Conservation (phyloP, 2,329 filamentous ascomycete species). For the Madurella fahalii region DNA sequence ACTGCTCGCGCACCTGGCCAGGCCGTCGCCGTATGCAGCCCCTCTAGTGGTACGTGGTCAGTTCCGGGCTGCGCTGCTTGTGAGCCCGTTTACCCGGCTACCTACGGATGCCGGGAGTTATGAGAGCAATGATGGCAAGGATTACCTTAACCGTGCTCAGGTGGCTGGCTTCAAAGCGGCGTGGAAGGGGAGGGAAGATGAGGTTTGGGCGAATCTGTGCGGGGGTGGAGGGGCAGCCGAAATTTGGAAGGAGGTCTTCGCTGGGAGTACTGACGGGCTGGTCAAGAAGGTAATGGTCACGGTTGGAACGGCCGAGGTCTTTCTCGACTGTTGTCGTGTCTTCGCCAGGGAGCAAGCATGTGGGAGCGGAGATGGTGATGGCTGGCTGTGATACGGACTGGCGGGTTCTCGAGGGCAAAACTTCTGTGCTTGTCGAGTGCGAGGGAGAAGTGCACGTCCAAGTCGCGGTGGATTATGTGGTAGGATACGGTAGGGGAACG, state of each 20-base stretch:
- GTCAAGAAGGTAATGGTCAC: slow-evolving; percentile 17
- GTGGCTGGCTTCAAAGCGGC: slow-evolving; percentile 5
- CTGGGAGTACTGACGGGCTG: neutral
- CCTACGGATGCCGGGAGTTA: slow-evolving; percentile 8
- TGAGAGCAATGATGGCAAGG: slow-evolving; percentile 14
- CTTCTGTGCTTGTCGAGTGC: slow-evolving; percentile 14
- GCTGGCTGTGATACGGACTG: neutral
- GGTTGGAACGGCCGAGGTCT: slow-evolving; percentile 18
- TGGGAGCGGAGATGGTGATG: slow-evolving; percentile 5
- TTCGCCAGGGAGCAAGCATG: slow-evolving; percentile 10
- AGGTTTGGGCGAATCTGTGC: slow-evolving; percentile 19
- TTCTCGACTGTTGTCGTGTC: slow-evolving; percentile 15
- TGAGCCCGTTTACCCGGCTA: slow-evolving; percentile 22
- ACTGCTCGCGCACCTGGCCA: slow-evolving; percentile 18
- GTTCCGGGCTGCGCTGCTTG: slow-evolving; percentile 20
- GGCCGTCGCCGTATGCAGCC: slow-evolving; percentile 15
- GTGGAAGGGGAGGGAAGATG: slow-evolving; percentile 8
- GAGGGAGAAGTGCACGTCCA: slow-evolving; percentile 21
- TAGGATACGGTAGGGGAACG: slow-evolving; percentile 14
- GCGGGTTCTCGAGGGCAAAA: neutral
- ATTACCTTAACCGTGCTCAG: slow-evolving; percentile 16
- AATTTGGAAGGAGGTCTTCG: slow-evolving; percentile 14
- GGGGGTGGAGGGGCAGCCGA: neutral
- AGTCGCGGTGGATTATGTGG: slow-evolving; percentile 12
- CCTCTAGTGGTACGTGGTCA: slow-evolving; percentile 4